Conservation (phyloP, 148 eudicot genomes). For the Rhododendron griersonianum region DNA sequence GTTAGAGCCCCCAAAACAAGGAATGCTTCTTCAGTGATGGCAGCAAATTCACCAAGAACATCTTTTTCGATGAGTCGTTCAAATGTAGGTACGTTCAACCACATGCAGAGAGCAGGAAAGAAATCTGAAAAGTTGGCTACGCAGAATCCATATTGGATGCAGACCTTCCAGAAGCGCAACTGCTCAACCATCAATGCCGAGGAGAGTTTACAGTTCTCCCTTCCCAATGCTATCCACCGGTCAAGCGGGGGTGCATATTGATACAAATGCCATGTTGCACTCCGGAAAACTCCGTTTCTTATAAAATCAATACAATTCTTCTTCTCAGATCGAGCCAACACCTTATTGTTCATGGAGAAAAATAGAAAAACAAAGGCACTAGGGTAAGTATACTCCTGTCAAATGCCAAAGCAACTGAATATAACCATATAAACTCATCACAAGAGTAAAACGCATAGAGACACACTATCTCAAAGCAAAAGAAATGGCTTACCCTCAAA, state of each 20-base stretch:
- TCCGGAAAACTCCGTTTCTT: conserved; percentile 52
- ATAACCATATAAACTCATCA: background rate
- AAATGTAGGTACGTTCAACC: conserved; percentile 65
- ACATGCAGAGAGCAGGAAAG: conserved; percentile 67
- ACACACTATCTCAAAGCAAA: background rate
- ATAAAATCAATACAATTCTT: conserved; percentile 52
- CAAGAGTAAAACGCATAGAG: background rate
- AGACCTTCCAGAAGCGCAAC: conserved; percentile 87
- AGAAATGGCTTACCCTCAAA: conserved; percentile 49
- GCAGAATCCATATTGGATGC: conserved; percentile 60
- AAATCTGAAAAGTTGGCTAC: conserved; percentile 60
- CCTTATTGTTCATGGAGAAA: conserved; percentile 33
- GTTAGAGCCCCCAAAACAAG: conserved; percentile 63
- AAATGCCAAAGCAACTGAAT: background rate
- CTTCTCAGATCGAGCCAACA: conserved; percentile 67
- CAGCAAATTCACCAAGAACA: conserved; percentile 55
- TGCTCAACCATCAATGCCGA: conserved; percentile 75
- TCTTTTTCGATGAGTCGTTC: conserved; percentile 46
- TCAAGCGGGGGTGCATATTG: conserved; percentile 47
- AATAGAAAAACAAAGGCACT: background rate
- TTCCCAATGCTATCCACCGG: conserved; percentile 64
- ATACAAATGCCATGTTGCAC: conserved; percentile 66
- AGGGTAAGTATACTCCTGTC: background rate
- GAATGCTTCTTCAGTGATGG: conserved; percentile 60
- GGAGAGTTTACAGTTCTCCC: conserved; percentile 51